phyloP scores from a whole-genome alignment of 352 stramenopile species.

The Plasmopara muralis region DNA sequence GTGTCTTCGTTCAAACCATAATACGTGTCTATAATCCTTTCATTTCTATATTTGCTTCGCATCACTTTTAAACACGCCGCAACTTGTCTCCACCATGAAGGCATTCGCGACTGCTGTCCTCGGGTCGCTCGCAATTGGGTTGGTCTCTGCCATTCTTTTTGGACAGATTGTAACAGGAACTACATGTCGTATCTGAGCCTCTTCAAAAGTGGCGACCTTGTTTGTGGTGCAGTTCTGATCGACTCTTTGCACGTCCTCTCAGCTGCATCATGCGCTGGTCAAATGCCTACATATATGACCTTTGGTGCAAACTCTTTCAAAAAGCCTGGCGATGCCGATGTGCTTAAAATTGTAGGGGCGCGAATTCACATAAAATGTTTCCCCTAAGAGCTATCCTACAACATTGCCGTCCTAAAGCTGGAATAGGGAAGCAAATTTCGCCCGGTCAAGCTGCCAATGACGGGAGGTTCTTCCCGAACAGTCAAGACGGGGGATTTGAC shows the following conservation, averaged over 20 bases:
- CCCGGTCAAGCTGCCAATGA: not conserved
- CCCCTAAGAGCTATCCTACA: not conserved
- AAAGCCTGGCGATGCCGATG: not conserved
- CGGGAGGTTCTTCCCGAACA: not conserved
- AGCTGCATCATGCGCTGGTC: not conserved
- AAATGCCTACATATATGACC: not conserved
- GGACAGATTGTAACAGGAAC: slow-evolving; percentile 10
- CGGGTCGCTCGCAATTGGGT: slow-evolving; percentile 1
- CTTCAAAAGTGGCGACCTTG: not conserved
- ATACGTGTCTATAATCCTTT: too few species aligned
- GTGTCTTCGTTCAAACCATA: too few species aligned
- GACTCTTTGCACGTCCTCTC: not conserved
- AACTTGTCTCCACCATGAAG: too few species aligned
- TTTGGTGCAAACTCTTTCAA: not conserved
- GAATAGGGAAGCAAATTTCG: not conserved
- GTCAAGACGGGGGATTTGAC: not conserved
- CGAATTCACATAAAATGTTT: not conserved
- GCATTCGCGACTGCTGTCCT: too few species aligned
- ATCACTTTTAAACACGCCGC: too few species aligned
- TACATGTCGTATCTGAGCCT: not conserved
- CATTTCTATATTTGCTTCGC: too few species aligned
- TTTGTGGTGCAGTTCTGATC: not conserved
- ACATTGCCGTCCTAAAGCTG: not conserved
- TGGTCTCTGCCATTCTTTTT: slow-evolving; percentile 21
- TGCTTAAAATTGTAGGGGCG: not conserved